A percentile compares a stretch with the other conserved stretches of the same genome.
These are phyloP conservation scores for Oryza coarctata DNA, from an alignment of 176 grass and related monocot species.

Conservation along the genomic window DNA sequence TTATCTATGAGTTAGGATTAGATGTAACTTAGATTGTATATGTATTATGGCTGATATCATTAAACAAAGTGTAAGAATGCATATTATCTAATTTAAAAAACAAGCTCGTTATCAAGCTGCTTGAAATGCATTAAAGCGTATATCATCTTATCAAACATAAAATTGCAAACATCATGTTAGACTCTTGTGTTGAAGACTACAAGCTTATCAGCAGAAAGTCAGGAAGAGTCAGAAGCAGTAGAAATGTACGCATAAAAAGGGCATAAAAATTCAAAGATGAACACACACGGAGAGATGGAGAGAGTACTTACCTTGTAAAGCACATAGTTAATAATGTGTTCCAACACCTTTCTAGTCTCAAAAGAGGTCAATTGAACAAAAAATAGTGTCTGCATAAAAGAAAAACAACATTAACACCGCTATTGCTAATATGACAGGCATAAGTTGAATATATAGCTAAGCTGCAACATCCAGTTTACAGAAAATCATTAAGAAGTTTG, in stretches of 20 bases:
- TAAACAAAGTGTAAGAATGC: background rate
- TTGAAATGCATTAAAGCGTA: background rate
- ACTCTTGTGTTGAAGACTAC: background rate
- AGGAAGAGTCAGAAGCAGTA: background rate
- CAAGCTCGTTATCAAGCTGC: slow-evolving; percentile 4
- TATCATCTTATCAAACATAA: background rate
- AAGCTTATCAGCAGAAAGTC: slow-evolving; percentile 1
- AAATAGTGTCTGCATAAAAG: slow-evolving; percentile 52
- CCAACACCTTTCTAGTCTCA: slow-evolving; percentile 63
- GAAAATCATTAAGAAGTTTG: slow-evolving; percentile 1
- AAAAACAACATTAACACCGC: slow-evolving; percentile 5
- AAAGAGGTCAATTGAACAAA: slow-evolving; percentile 54
- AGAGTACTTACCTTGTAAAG: slow-evolving; percentile 50
- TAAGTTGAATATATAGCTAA: slow-evolving; percentile 22
- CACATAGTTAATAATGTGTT: slow-evolving; percentile 57
- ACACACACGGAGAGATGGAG: background rate
- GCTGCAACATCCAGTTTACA: background rate
- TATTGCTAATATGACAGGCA: background rate
- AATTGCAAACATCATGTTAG: background rate
- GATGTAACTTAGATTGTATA: background rate
- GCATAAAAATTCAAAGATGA: background rate
- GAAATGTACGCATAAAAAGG: background rate
- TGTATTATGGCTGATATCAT: slow-evolving; percentile 2
- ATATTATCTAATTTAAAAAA: slow-evolving; percentile 8
- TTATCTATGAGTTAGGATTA: background rate